phyloP scores from a whole-genome alignment of 2,329 filamentous ascomycete species.

The Fusarium udum region DNA sequence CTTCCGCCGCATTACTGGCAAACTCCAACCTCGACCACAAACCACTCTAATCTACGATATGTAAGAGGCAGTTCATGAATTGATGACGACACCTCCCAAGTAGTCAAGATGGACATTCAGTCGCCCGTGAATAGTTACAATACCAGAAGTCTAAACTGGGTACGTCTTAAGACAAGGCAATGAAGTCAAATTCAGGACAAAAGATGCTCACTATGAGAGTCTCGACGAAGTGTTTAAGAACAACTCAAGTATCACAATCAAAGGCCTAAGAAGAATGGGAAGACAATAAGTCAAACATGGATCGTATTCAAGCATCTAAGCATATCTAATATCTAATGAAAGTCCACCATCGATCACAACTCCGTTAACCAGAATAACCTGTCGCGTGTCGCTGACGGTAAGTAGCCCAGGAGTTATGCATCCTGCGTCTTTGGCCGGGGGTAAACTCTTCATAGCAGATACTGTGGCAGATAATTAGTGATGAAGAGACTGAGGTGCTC shows the following conservation, averaged over 20 bases:
- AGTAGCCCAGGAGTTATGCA: slow-evolving; percentile 1
- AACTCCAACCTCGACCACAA: neutral
- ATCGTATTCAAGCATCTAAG: neutral
- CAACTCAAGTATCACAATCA: neutral
- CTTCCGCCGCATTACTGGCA: accelerated
- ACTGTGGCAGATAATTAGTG: neutral
- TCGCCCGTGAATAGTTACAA: accelerated
- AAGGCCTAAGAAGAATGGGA: neutral
- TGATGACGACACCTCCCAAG: neutral
- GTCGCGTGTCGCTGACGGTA: neutral
- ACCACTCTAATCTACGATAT: neutral
- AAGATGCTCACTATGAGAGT: too few relatives aligned
- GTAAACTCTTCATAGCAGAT: slow-evolving; percentile 6
- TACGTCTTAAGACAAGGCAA: accelerated
- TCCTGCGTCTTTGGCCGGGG: neutral
- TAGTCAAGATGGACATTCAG: neutral
- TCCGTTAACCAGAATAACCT: neutral
- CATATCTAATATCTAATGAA: neutral
- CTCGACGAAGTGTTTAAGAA: neutral
- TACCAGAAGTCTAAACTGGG: too few relatives aligned
- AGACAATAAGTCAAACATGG: neutral
- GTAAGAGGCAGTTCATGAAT: neutral
- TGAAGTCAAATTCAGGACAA: neutral
- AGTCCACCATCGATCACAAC: too few relatives aligned
- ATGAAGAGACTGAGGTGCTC: too few relatives aligned